Base-by-base conservation (phyloP, 1,284 basidiomycete species). In the Trametes versicolor region DNA sequence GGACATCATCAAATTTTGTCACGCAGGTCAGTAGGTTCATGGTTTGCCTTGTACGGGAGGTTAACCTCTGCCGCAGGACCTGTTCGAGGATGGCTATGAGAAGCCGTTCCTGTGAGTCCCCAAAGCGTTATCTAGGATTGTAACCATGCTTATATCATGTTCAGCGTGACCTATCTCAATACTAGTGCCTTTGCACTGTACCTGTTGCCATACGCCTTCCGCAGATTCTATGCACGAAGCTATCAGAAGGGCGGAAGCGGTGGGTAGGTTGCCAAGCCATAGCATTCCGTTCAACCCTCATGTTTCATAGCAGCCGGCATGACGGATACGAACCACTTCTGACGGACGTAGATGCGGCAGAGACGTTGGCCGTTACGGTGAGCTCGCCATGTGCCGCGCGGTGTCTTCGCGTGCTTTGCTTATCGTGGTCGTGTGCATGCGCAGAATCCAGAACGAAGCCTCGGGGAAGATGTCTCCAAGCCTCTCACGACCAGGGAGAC, bases 121-220 rank as follows among this genome's bases (percentile, higher is more conserved):
- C 32, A 2, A 36, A 45, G 47, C 29, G 52, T 27, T 19, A 8
- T 41, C 21, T 36, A 29, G 36, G 19, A n/a, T n/a, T 27, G 45
- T 15, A 36, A 34, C 32, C 54, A 29, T 39, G 19, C 49, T 60
- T n/a, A 58, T 19, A 34, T 55, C 54, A 29, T 37, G 48, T 48
- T 41, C 70, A 94, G 92, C 56, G 84, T 95, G 51, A 98, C 96
- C 2, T 98, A 96, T 73, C 80, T 95, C 72, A 95, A 91, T 77
- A 97, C 96, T 0, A 91, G 94, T 62, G 85, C 93, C 10, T 99
- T 98, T 76, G 81, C 90, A n/a, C 72, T 97, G 21, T 99, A 99
- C 79, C 88, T 99, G 29, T 73, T 98, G 10, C 95, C 95, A 0
- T 88, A 85, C 73, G 72, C 83, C 52, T 71, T 89, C 63, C 82